Evolutionary conservation across 2,329 filamentous ascomycete genomes (phyloP).

Genomic region (Fusarium begoniae): DNA sequence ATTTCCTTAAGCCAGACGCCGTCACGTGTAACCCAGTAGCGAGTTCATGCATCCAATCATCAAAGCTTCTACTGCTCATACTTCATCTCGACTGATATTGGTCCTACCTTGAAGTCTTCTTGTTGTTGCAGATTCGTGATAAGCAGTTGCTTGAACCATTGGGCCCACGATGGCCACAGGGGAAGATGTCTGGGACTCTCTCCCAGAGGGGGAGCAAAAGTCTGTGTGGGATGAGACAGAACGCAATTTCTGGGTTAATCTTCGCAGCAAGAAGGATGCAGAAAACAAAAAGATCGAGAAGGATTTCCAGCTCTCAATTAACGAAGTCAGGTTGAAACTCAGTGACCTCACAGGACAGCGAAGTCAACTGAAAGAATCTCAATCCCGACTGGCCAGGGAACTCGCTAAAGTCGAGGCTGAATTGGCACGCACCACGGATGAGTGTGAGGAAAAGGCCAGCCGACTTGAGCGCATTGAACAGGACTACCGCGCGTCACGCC

Average conservation of each 20-base stretch:
- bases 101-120: not conserved
- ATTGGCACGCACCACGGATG: constrained; percentile 45
- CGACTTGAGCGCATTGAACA: constrained; percentile 47
- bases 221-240: constrained; percentile 51
- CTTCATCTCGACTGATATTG: not conserved
- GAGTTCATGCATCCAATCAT: constrained; percentile 9
- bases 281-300: constrained; percentile 39
- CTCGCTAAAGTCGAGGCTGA: constrained; percentile 51
- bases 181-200: constrained; percentile 43
- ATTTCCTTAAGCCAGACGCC: not conserved
- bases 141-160: not conserved
- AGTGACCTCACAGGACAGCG: constrained; percentile 43
- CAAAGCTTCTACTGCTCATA: not conserved
- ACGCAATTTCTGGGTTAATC: constrained; percentile 47
- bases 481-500: constrained; percentile 45
- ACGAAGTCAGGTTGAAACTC: constrained; percentile 43
- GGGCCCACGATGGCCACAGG: constrained; percentile 32
- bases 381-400: constrained; percentile 43
- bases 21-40: constrained; percentile 12
- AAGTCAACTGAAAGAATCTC: constrained; percentile 42
- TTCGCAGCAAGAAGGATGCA: constrained; percentile 39
- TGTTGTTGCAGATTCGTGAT: not conserved
- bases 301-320: constrained; percentile 38
- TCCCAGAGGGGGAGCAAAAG: constrained; percentile 45
- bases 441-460: constrained; percentile 46